Evolutionary conservation across 495 filamentous ascomycete species (phyloP), one percentile per base, ranked within the genome.

Genomic region (Daldinia loculata): DNA sequence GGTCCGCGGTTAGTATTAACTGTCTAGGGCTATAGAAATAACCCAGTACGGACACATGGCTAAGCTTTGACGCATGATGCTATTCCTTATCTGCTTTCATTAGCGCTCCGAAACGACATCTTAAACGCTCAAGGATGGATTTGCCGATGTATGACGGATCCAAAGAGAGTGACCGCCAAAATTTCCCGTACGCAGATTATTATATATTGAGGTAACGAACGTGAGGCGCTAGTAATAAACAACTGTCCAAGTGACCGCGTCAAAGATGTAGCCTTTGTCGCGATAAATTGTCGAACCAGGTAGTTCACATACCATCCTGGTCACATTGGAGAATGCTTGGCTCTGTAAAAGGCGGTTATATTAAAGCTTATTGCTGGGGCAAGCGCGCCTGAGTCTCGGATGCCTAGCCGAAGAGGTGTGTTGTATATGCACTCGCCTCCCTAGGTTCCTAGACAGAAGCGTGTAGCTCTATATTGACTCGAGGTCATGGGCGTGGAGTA

Each of bases 341-440:
- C 41, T 56, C 34, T 15, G 26, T 32, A 22, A 32, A 32, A 22
- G 53, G 58, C 22, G n/a, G 15, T 56, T 43, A 36, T 15, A 50
- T 4, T 17, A 11, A 6, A 34, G 27, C 38, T 51, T 55, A 34
- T 63, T 50, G 27, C 41, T 43, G 55, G 36, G 22, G 50, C 32
- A 67, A 63, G 59, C 64, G 69, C 64, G 63, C 11, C 45, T 71
- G 19, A 5, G 3, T 30, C 61, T 53, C 53, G 26, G 56, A 55
- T 66, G 17, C 12, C 58, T 41, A 56, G 11, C 52, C 30, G 53
- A 67, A 67, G 34, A 26, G 45, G 62, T 41, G 4, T 17, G 29
- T 3, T 59, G 58, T 45, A 65, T 62, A 29, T 53, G 12, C 12
- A 30, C 12, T 22, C 5, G 27, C 26, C 11, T 45, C 43, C 19